Conservation (phyloP, 2,329 filamentous ascomycete species). For the Xylariaceae sp. region DNA sequence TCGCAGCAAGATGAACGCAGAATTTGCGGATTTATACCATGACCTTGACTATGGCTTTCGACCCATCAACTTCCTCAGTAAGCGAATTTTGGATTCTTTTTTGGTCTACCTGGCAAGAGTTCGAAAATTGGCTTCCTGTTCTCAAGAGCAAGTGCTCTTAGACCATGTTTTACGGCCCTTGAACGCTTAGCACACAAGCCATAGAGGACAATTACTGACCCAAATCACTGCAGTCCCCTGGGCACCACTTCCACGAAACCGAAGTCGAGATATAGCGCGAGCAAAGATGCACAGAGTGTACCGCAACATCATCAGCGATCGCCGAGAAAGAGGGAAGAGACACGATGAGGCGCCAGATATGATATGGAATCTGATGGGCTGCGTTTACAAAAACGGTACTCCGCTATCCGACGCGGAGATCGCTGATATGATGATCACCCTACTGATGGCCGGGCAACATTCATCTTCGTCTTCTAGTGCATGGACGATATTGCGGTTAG, state of each 20-base stretch:
- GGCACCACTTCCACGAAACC: slow-evolving; percentile 73
- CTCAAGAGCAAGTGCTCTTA: no score
- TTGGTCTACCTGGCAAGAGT: no score
- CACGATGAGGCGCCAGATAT: slow-evolving; percentile 58
- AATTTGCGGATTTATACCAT: slow-evolving; percentile 73
- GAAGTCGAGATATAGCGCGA: slow-evolving; percentile 66
- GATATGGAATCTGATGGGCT: slow-evolving; percentile 76
- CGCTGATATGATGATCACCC: slow-evolving; percentile 81
- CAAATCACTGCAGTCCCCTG: no score
- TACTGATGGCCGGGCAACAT: slow-evolving; percentile 82
- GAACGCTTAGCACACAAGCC: no score
- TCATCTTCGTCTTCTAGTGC: slow-evolving; percentile 72
- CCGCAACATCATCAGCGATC: slow-evolving; percentile 63
- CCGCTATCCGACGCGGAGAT: slow-evolving; percentile 70
- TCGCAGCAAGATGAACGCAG: slow-evolving; percentile 64
- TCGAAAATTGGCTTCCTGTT: no score
- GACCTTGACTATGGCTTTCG: slow-evolving; percentile 76
- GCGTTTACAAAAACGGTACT: slow-evolving; percentile 69
- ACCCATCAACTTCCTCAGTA: slow-evolving; percentile 78
- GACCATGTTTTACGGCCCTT: no score
- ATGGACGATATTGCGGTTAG: slow-evolving; percentile 73
- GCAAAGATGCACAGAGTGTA: slow-evolving; percentile 68
- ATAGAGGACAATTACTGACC: no score
- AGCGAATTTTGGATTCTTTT: no score
- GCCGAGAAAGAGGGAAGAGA: slow-evolving; percentile 48